Percentiles rank a stretch among this genome's conserved stretches.
Conservation (phyloP, 2,329 filamentous ascomycete genomes). For the Mollisia scopiformis region DNA sequence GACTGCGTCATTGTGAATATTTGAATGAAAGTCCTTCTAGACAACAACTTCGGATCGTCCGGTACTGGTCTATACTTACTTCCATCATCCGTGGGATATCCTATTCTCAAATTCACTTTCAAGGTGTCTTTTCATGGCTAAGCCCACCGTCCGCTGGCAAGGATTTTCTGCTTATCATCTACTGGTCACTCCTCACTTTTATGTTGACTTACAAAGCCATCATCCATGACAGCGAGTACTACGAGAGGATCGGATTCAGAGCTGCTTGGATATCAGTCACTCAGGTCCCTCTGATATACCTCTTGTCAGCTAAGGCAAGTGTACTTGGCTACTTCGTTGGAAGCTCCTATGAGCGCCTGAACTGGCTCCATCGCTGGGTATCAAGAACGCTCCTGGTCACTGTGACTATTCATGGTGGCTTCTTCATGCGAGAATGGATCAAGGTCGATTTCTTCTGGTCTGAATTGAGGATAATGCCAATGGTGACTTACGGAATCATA, state of each 20-base stretch:
- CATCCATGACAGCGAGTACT: slow-evolving; percentile 56
- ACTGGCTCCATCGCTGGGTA: slow-evolving; percentile 5
- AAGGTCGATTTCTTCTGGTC: background rate
- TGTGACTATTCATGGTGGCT: slow-evolving; percentile 59
- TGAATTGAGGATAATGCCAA: slow-evolving; percentile 34
- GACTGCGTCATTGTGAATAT: slow-evolving; percentile 41
- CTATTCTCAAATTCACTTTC: slow-evolving; percentile 57
- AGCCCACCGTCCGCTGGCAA: slow-evolving; percentile 61
- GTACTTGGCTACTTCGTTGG: background rate
- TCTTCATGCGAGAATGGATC: slow-evolving; percentile 55
- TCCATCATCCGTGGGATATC: slow-evolving; percentile 59
- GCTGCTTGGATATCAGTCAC: slow-evolving; percentile 3
- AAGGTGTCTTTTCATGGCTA: slow-evolving; percentile 53
- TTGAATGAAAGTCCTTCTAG: slow-evolving; percentile 37
- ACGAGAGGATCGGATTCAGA: slow-evolving; percentile 50
- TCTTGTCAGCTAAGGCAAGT: slow-evolving; percentile 2
- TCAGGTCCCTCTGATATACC: background rate
- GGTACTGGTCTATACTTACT: slow-evolving; percentile 56
- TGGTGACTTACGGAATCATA: slow-evolving; percentile 68
- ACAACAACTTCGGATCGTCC: slow-evolving; percentile 51
- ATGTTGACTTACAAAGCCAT: slow-evolving; percentile 56
- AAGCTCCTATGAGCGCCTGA: slow-evolving; percentile 2
- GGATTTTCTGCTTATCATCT: slow-evolving; percentile 53
- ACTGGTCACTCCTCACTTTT: slow-evolving; percentile 62
- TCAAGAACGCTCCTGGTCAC: slow-evolving; percentile 3